These are phyloP conservation scores for Piloderma croceum DNA, from an alignment of 768 basidiomycete genomes.

Conservation along the genomic window DNA sequence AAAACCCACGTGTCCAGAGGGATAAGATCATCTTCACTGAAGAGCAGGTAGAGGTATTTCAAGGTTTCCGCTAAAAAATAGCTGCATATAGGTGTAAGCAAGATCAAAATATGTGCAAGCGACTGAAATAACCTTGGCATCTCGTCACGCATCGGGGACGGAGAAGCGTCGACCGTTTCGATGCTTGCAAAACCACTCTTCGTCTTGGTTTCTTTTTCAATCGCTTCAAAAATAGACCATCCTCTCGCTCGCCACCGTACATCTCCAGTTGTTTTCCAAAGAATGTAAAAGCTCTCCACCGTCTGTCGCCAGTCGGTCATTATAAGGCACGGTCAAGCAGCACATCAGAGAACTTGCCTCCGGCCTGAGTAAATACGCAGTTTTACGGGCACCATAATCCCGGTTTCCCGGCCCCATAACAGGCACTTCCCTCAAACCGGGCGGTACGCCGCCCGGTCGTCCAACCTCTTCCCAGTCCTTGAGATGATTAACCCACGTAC, in stretches of 20 bases:
- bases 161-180: conserved; percentile 27
- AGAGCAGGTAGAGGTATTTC: conserved; percentile 65
- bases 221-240: conserved; percentile 42
- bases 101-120: conserved; percentile 21
- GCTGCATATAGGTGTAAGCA: background rate
- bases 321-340: background rate
- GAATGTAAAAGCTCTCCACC: conserved; percentile 47
- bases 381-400: conserved; percentile 35
- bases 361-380: conserved; percentile 40
- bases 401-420: conserved; percentile 15
- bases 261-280: conserved; percentile 49
- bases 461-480: conserved; percentile 39
- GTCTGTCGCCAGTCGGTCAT: conserved; percentile 27
- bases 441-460: conserved; percentile 27
- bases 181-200: conserved; percentile 44
- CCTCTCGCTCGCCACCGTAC: conserved; percentile 48
- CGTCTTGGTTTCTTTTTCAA: conserved; percentile 42
- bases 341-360: conserved; percentile 34
- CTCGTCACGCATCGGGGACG: conserved; percentile 32
- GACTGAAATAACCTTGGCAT: conserved; percentile 52
- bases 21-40: conserved; percentile 49
- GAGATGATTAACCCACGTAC: conserved; percentile 37
- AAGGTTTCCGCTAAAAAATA: too few relatives aligned
- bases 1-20: conserved; percentile 54
- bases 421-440: conserved; percentile 26